phyloP scores from a whole-genome alignment of 495 filamentous ascomycete genomes.

The Venustampulla echinocandica region DNA sequence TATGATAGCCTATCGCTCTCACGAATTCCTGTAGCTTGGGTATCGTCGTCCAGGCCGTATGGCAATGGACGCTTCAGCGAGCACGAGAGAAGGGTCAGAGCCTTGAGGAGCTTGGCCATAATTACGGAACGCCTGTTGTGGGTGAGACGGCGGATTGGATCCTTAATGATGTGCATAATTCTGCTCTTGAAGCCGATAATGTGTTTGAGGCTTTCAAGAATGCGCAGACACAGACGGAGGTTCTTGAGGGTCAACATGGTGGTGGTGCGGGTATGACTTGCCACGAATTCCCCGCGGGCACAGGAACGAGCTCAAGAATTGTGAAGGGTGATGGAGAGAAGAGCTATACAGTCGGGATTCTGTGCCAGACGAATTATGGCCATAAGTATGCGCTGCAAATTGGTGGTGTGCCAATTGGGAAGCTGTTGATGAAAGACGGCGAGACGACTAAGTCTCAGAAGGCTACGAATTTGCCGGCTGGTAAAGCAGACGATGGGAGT shows the following conservation, averaged over 20 bases:
- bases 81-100: constrained; percentile 6
- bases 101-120: constrained; percentile 12
- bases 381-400: constrained; percentile 17
- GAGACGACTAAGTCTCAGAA: no score
- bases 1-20: constrained; percentile 20
- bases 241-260: constrained; percentile 21
- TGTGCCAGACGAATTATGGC: constrained; percentile 20
- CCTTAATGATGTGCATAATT: constrained; percentile 20
- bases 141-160: constrained; percentile 24
- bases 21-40: constrained; percentile 23
- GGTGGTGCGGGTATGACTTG: constrained; percentile 24
- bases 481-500: constrained; percentile 25
- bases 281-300: constrained; percentile 23
- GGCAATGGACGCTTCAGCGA: constrained; percentile 17
- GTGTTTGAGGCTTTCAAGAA: constrained; percentile 17
- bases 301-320: constrained; percentile 22
- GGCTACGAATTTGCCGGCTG: no score
- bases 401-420: constrained; percentile 19
- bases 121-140: constrained; percentile 21
- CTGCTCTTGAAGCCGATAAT: constrained; percentile 10
- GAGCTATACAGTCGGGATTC: constrained; percentile 18
- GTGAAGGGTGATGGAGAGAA: constrained; percentile 12
- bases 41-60: constrained; percentile 17
- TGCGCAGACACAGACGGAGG: constrained; percentile 15
- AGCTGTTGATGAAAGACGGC: constrained; percentile 13